Percentiles rank a stretch among this genome's conserved stretches.
These are phyloP conservation scores for Begonia loranthoides DNA, from an alignment of 306 rosid genomes.

Conservation along the genomic window DNA sequence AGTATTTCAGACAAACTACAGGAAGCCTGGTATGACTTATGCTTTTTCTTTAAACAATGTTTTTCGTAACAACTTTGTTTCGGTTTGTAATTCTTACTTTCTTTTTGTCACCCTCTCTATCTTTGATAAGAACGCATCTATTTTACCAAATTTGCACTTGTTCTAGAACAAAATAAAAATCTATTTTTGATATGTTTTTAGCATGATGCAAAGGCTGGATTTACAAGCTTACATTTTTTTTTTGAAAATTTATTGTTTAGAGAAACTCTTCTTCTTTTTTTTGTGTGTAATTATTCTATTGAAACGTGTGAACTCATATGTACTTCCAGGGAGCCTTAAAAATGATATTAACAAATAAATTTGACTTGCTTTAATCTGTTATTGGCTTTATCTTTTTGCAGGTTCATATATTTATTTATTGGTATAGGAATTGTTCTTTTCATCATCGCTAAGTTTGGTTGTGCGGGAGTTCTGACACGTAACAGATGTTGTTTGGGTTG, in stretches of 20 bases:
- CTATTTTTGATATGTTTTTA: not conserved
- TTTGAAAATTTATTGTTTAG: not conserved
- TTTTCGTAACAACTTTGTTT: not conserved
- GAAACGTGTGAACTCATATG: not conserved
- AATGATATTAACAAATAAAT: not conserved
- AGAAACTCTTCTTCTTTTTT: not conserved
- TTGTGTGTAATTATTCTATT: not conserved
- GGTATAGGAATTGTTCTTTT: slow-evolving; percentile 65
- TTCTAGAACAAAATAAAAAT: not conserved
- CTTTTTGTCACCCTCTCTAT: not conserved
- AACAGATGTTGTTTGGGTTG: slow-evolving; percentile 80
- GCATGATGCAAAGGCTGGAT: not conserved
- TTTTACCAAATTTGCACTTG: not conserved
- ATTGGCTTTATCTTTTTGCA: slow-evolving; percentile 22
- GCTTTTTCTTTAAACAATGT: too few relatives aligned
- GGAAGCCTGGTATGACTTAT: slow-evolving; percentile 60
- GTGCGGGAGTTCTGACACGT: slow-evolving; percentile 58
- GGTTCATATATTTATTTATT: slow-evolving; percentile 86
- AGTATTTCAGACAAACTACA: slow-evolving; percentile 45
- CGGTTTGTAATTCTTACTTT: not conserved
- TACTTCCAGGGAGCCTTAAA: slow-evolving; percentile 2
- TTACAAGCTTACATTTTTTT: not conserved
- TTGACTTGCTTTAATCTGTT: slow-evolving; percentile 4
- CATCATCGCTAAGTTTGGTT: slow-evolving; percentile 73
- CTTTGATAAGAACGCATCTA: not conserved